These are phyloP conservation scores for Coriolopsis trogii DNA, from an alignment of 1,284 basidiomycete genomes.

Conservation along the genomic window DNA sequence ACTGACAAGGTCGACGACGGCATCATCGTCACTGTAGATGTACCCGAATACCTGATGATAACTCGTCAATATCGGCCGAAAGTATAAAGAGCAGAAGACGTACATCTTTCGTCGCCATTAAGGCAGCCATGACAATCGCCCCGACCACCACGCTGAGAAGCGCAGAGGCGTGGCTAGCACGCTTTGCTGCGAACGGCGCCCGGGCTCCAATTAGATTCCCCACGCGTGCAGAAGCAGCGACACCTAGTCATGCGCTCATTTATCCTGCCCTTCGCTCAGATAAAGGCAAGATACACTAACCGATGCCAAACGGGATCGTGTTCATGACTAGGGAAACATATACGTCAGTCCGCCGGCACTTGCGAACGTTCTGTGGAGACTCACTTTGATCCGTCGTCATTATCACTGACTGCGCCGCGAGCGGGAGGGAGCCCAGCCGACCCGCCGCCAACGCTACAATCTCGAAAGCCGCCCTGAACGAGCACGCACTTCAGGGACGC, in stretches of 20 bases:
- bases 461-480: slow-evolving; percentile 72
- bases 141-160: slow-evolving; percentile 65
- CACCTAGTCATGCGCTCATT: slow-evolving; percentile 34
- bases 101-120: slow-evolving; percentile 62
- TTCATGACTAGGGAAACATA: slow-evolving; percentile 51
- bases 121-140: slow-evolving; percentile 55
- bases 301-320: slow-evolving; percentile 70
- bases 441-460: slow-evolving; percentile 81
- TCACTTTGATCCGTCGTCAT: slow-evolving; percentile 83
- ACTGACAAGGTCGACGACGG: slow-evolving; percentile 64
- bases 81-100: slow-evolving; percentile 11
- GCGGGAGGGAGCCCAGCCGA: slow-evolving; percentile 60
- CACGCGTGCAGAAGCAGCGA: slow-evolving; percentile 73
- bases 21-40: slow-evolving; percentile 67
- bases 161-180: slow-evolving; percentile 65
- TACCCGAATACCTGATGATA: slow-evolving; percentile 61
- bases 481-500: not conserved
- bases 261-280: not conserved
- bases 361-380: slow-evolving; percentile 8
- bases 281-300: slow-evolving; percentile 30
- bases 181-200: slow-evolving; percentile 54
- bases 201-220: slow-evolving; percentile 74
- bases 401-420: slow-evolving; percentile 78
- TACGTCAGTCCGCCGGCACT: not conserved
- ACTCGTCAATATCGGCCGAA: no score